These are phyloP conservation scores for Talaromyces nanjingensis DNA, from an alignment of 495 filamentous ascomycete species.

Conservation along the genomic window DNA sequence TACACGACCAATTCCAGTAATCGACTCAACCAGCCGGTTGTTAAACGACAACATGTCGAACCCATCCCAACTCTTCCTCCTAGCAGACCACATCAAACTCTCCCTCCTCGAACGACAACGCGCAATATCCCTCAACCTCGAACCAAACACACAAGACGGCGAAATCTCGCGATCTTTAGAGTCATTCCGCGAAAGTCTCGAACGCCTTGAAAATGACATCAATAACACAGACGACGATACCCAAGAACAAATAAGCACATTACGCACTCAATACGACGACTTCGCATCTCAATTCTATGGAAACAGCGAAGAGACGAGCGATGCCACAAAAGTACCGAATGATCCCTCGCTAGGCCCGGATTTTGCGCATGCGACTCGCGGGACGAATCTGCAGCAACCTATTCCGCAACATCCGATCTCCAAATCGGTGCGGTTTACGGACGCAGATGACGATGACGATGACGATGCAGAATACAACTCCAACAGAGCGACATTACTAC, in stretches of 20 bases:
- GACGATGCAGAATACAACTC: conserved; percentile 38
- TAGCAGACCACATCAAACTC: conserved; percentile 50
- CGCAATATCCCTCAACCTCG: conserved; percentile 77
- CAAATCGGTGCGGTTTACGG: conserved; percentile 91
- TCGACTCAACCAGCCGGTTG: background rate
- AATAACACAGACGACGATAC: conserved; percentile 56
- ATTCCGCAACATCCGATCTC: conserved; percentile 41
- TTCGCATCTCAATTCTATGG: conserved; percentile 57
- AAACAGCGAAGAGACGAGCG: conserved; percentile 16
- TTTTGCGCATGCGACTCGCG: conserved; percentile 54
- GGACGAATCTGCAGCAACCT: conserved; percentile 39
- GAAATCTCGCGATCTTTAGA: conserved; percentile 87
- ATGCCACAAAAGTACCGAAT: conserved; percentile 54
- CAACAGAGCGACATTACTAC: conserved; percentile 56
- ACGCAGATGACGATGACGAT: conserved; percentile 47
- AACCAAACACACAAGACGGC: conserved; percentile 77
- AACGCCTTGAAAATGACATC: conserved; percentile 57
- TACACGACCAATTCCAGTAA: background rate
- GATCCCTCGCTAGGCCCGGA: conserved; percentile 57
- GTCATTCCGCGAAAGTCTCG: conserved; percentile 75
- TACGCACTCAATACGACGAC: conserved; percentile 50
- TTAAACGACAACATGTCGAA: conserved; percentile 44
- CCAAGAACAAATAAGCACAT: conserved; percentile 59
- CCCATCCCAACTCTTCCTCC: conserved; percentile 46
- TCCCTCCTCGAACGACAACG: conserved; percentile 76